phyloP scores from a whole-genome alignment of 2,329 filamentous ascomycete species.

The Xylaria digitata region DNA sequence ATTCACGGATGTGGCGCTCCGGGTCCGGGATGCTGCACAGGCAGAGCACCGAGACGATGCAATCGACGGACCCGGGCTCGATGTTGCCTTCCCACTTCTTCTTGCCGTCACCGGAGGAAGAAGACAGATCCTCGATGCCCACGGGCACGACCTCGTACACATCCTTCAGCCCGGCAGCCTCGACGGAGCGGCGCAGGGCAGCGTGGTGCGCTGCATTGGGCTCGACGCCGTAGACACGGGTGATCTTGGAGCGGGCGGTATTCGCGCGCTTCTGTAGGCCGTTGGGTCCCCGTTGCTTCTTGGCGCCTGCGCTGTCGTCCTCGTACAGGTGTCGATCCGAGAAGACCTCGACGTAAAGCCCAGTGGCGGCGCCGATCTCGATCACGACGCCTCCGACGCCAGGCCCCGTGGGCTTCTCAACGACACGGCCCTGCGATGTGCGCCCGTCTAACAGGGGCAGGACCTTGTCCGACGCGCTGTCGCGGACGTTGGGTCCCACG shows the following conservation, averaged over 20 bases:
- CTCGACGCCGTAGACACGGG: constrained; percentile 71
- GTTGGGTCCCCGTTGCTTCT: too few relatives aligned
- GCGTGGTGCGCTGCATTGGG: constrained; percentile 67
- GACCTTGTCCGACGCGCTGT: constrained; percentile 57
- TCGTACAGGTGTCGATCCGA: constrained; percentile 23
- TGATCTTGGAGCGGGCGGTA: constrained; percentile 47
- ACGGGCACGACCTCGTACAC: constrained; percentile 68
- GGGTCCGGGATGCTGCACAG: constrained; percentile 73
- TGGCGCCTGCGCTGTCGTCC: not conserved
- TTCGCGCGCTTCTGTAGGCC: constrained; percentile 3
- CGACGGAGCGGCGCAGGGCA: constrained; percentile 59
- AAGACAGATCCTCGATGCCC: constrained; percentile 68
- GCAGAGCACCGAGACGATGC: constrained; percentile 70
- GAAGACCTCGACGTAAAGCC: constrained; percentile 70
- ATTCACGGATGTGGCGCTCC: constrained; percentile 62
- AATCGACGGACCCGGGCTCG: constrained; percentile 64
- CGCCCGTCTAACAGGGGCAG: constrained; percentile 66
- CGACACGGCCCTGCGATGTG: constrained; percentile 53
- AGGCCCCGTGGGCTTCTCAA: constrained; percentile 50
- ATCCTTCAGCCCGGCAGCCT: constrained; percentile 63
- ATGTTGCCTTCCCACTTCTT: constrained; percentile 59
- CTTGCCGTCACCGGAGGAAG: constrained; percentile 21
- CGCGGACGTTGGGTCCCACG: constrained; percentile 63
- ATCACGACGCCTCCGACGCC: constrained; percentile 64
- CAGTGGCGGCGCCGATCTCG: constrained; percentile 71